These are phyloP conservation scores for Pontederia crassipes DNA, from an alignment of 176 grass and related monocot genomes.

Conservation along the genomic window DNA sequence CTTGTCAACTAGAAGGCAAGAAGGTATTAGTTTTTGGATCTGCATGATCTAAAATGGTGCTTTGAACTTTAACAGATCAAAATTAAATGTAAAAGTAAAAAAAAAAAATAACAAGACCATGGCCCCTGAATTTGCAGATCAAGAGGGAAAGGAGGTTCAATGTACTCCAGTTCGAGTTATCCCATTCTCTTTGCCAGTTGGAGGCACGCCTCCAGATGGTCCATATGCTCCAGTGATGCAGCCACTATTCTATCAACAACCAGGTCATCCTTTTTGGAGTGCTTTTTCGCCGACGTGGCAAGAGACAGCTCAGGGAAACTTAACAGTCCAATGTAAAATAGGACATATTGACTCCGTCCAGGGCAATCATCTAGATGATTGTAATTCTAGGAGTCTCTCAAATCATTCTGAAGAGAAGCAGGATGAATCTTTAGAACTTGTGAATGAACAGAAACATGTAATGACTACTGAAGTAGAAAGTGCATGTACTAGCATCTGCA, in stretches of 20 bases:
- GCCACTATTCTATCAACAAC: slow-evolving; percentile 35
- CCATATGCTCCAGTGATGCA: slow-evolving; percentile 25
- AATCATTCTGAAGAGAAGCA: slow-evolving; percentile 21
- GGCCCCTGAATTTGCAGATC: slow-evolving; percentile 15
- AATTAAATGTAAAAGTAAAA: slow-evolving; percentile 19
- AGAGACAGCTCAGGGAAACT: slow-evolving; percentile 21
- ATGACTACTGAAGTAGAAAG: slow-evolving; percentile 42
- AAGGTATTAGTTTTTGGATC: no score
- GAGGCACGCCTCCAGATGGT: slow-evolving; percentile 47
- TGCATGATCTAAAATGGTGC: no score
- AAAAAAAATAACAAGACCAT: slow-evolving; percentile 21
- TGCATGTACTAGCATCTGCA: slow-evolving; percentile 21
- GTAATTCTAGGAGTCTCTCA: slow-evolving; percentile 2
- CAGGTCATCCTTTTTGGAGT: slow-evolving; percentile 39
- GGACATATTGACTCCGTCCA: slow-evolving; percentile 17
- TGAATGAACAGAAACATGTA: slow-evolving; percentile 27
- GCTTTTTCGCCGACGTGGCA: slow-evolving; percentile 21
- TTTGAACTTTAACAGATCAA: slow-evolving; percentile 3
- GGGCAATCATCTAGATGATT: slow-evolving; percentile 13
- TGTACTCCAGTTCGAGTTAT: slow-evolving; percentile 54
- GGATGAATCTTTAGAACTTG: slow-evolving; percentile 19
- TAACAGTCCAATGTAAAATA: slow-evolving; percentile 19
- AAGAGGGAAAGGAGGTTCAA: slow-evolving; percentile 32
- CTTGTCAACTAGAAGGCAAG: no score
- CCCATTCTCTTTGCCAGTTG: slow-evolving; percentile 48